phyloP scores from a whole-genome alignment of 2,329 filamentous ascomycete genomes.

The Fusarium sp. region DNA sequence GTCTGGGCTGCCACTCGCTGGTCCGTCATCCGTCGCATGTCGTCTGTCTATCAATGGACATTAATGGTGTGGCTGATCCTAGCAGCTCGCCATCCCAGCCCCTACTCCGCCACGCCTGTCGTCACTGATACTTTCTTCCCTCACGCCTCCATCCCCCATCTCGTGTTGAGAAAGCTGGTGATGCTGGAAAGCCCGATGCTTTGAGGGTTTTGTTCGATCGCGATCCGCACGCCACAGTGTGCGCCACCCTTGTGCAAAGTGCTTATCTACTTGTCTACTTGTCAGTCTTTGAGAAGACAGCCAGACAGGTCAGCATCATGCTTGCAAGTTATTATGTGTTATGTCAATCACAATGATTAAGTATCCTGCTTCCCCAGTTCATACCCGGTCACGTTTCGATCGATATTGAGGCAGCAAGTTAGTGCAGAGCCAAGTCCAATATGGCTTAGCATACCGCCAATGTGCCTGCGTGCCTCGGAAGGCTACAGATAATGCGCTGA shows the following conservation, averaged over 20 bases:
- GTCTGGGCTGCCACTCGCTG: slow-evolving; percentile 24
- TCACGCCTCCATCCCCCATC: slow-evolving; percentile 5
- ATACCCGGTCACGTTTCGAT: slow-evolving; percentile 7
- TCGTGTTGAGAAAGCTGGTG: slow-evolving; percentile 33
- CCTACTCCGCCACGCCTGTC: slow-evolving; percentile 41
- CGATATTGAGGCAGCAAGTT: slow-evolving; percentile 7
- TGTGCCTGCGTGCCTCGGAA: slow-evolving; percentile 16
- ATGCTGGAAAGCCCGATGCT: slow-evolving; percentile 28
- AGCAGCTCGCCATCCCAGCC: slow-evolving; percentile 28
- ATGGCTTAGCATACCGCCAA: slow-evolving; percentile 20
- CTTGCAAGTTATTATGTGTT: background rate
- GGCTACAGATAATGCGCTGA: slow-evolving; percentile 30
- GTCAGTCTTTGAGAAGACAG: slow-evolving; percentile 14
- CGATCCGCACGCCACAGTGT: slow-evolving; percentile 40
- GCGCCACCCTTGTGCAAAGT: slow-evolving; percentile 40
- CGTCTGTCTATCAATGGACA: slow-evolving; percentile 4
- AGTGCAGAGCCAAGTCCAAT: slow-evolving; percentile 11
- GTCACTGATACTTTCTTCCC: slow-evolving; percentile 24
- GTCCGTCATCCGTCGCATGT: background rate
- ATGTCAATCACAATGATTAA: slow-evolving; percentile 15
- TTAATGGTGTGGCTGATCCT: slow-evolving; percentile 43
- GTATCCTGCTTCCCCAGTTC: slow-evolving; percentile 9
- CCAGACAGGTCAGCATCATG: background rate
- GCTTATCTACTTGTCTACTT: slow-evolving; percentile 37
- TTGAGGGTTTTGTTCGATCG: slow-evolving; percentile 21